These are phyloP conservation scores for Suillus variegatus DNA, from an alignment of 768 basidiomycete genomes.

Conservation along the genomic window DNA sequence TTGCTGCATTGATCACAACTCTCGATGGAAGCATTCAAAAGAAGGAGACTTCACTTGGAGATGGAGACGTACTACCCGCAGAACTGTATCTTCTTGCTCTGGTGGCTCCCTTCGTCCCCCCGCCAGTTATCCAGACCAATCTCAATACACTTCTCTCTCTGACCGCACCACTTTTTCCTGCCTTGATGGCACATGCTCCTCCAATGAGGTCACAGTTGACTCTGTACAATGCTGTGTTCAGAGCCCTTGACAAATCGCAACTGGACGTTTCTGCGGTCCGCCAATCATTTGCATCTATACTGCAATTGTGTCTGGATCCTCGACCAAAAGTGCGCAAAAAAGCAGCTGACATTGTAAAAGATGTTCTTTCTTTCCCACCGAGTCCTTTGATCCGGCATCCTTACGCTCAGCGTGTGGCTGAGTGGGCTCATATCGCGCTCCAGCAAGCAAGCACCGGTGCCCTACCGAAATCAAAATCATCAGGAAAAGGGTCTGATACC, in stretches of 20 bases:
- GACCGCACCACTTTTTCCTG: slow-evolving; percentile 78
- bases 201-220: slow-evolving; percentile 85
- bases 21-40: slow-evolving; percentile 77
- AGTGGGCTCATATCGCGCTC: slow-evolving; percentile 74
- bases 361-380: slow-evolving; percentile 75
- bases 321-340: slow-evolving; percentile 93
- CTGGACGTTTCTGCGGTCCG: slow-evolving; percentile 69
- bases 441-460: slow-evolving; percentile 64
- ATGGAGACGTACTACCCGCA: slow-evolving; percentile 50
- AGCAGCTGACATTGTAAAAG: slow-evolving; percentile 83
- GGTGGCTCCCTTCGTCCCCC: slow-evolving; percentile 52
- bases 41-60: slow-evolving; percentile 64
- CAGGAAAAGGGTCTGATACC: slow-evolving; percentile 51
- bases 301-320: slow-evolving; percentile 82
- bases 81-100: slow-evolving; percentile 39
- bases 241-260: slow-evolving; percentile 68
- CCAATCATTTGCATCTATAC: slow-evolving; percentile 81
- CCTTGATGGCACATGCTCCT: slow-evolving; percentile 64
- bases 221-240: slow-evolving; percentile 69
- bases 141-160: slow-evolving; percentile 69
- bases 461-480: slow-evolving; percentile 57
- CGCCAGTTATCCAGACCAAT: slow-evolving; percentile 80
- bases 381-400: slow-evolving; percentile 80
- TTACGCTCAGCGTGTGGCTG: slow-evolving; percentile 77
- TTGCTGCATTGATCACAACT: slow-evolving; percentile 86